Percentiles rank a stretch among this genome's conserved stretches.
Conservation (phyloP, 345 rosid species). For the Hibiscus trionum region DNA sequence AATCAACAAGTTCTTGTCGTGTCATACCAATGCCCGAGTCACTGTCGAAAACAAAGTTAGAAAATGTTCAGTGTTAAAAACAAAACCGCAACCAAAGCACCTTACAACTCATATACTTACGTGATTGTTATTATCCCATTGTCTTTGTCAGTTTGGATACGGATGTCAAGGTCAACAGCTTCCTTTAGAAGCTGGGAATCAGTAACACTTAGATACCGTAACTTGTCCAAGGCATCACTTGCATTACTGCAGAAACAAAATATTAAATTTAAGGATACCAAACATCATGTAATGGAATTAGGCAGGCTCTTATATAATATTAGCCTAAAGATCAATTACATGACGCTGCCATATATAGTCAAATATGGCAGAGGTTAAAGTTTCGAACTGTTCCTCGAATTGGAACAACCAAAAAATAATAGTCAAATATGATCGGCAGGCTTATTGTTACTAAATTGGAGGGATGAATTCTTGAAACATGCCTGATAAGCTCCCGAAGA, state of each 20-base stretch:
- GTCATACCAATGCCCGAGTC: constrained; percentile 96
- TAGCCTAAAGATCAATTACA: neutral
- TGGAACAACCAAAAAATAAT: neutral
- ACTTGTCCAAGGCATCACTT: constrained; percentile 95
- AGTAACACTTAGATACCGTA: constrained; percentile 81
- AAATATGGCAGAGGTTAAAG: neutral
- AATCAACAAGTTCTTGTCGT: constrained; percentile 57
- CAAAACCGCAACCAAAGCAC: neutral
- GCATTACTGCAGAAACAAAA: constrained; percentile 57
- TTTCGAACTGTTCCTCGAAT: neutral
- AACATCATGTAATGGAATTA: neutral
- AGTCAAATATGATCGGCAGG: neutral
- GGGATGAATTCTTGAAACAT: neutral
- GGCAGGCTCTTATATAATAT: neutral
- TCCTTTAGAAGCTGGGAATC: constrained; percentile 68
- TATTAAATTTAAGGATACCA: neutral
- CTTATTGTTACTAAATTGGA: neutral
- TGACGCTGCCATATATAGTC: neutral
- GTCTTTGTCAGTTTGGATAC: constrained; percentile 76
- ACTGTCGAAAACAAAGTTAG: constrained; percentile 33
- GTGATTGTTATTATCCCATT: constrained; percentile 72
- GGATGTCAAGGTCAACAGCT: constrained; percentile 69
- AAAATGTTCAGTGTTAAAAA: neutral
- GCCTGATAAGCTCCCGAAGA: constrained; percentile 93
- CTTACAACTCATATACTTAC: constrained; percentile 30